Conservation (phyloP, 1,284 basidiomycete species). For the Blastosporella zonata region DNA sequence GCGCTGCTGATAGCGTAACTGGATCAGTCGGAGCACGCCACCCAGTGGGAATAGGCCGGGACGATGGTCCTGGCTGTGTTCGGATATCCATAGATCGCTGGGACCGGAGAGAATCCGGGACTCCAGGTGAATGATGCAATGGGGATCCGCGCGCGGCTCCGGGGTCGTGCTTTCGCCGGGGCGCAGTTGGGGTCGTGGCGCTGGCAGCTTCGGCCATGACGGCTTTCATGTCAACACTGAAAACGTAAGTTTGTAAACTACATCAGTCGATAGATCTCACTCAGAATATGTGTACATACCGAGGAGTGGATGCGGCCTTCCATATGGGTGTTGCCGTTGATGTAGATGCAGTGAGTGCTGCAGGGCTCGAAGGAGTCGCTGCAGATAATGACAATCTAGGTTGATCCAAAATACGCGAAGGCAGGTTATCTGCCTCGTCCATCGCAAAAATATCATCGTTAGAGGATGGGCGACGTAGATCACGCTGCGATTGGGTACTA, state of each 20-base stretch:
- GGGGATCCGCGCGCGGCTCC: background rate
- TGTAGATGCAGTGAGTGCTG: background rate
- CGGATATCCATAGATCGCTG: slow-evolving; percentile 8
- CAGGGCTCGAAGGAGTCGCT: background rate
- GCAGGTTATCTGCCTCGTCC: slow-evolving; percentile 48
- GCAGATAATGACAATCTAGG: slow-evolving; percentile 4
- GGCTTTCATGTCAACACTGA: slow-evolving; percentile 76
- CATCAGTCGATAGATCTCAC: background rate
- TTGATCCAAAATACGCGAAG: slow-evolving; percentile 11
- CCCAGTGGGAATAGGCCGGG: slow-evolving; percentile 3
- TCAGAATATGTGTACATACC: slow-evolving; percentile 32
- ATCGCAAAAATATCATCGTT: slow-evolving; percentile 40
- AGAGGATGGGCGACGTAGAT: slow-evolving; percentile 21
- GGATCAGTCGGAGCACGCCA: slow-evolving; percentile 9
- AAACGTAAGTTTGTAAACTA: background rate
- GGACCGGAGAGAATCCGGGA: background rate
- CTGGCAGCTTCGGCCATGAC: slow-evolving; percentile 83
- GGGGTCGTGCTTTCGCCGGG: slow-evolving; percentile 7
- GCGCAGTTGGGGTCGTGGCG: slow-evolving; percentile 25
- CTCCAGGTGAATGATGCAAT: background rate
- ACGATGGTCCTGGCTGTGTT: slow-evolving; percentile 6
- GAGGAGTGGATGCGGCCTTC: slow-evolving; percentile 39
- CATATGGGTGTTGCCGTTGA: slow-evolving; percentile 30
- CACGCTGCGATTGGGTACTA: background rate
- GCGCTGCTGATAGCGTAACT: background rate